Evolutionary conservation across 306 rosid species (phyloP), one percentile per base, ranked within the genome.

Genomic region (Inga oerstediana): DNA sequence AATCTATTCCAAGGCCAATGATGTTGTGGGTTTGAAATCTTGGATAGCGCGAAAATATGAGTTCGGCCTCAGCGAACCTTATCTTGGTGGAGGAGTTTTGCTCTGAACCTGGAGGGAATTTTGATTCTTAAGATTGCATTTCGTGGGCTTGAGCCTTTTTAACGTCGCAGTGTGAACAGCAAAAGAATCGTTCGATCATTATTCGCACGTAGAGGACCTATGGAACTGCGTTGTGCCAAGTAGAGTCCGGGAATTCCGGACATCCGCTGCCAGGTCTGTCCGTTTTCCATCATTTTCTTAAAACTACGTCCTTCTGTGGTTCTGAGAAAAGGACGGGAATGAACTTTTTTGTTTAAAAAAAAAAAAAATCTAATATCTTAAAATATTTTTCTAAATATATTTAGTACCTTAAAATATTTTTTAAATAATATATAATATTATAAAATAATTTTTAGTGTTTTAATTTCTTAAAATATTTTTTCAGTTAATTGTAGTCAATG

Each of bases 141-240:
- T 14, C 24, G 58, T 43, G 76, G 77, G 46, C 51, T 54, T 20
- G 14, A 22, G 5, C 11, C 48, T 69, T 64, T 71, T 67, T 8
- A 3, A 11, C 3, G 44, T 19, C 17, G 77, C 86, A 84, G 84
- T 84, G 84, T 79, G 82, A 35, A 35, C 39, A 35, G 5, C 39
- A 35, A 80, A 75, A 20, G 2, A 1, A 27, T 0, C 17, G 71
- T 61, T 39, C 67, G 16, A 76, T 71, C 77, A 20, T 2, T 64
- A 69, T 69, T 24, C 43, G 10, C 41, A 1, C 0, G 3, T n/a
- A 16, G 22, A 4, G 51, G 32, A 8, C 30, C 45, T 20, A 19
- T 19, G 22, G 27, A 54, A 51, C 54, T 20, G 59, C 51, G 19
- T 67, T 75, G 79, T 76, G 85, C 72, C 72, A 76, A 37, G 87